Conservation (phyloP, 495 filamentous ascomycete species). For the Neurospora sp. region DNA sequence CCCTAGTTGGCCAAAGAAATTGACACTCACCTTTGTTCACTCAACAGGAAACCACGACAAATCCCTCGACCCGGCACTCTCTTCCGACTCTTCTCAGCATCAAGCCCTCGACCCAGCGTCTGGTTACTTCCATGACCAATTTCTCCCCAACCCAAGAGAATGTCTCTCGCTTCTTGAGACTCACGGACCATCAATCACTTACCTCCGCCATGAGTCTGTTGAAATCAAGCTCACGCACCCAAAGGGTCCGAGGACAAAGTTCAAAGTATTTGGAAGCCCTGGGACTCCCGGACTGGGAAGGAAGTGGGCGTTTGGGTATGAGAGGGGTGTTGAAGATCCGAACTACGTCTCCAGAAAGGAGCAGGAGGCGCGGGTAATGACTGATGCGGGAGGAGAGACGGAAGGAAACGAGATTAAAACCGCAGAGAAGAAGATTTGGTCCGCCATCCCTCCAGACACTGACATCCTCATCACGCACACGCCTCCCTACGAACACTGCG, state of each 20-base stretch:
- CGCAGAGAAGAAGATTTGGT: conserved; percentile 41
- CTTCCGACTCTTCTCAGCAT: conserved; percentile 23
- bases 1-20: neutral
- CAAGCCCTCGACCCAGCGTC: neutral
- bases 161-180: conserved; percentile 45
- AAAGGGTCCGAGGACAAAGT: conserved; percentile 51
- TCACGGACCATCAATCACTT: conserved; percentile 47
- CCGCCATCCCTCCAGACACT: conserved; percentile 52
- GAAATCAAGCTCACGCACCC: conserved; percentile 45
- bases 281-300: conserved; percentile 49
- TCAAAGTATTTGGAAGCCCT: conserved; percentile 71
- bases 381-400: neutral
- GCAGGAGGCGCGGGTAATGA: too few relatives aligned
- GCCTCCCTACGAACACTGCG: conserved; percentile 63
- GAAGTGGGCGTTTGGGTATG: conserved; percentile 66
- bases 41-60: conserved; percentile 68
- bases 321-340: conserved; percentile 17
- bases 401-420: neutral
- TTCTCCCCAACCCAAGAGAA: conserved; percentile 43
- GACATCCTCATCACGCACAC: conserved; percentile 87
- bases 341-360: neutral
- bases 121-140: conserved; percentile 43
- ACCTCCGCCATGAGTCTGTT: conserved; percentile 53
- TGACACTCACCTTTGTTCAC: neutral
- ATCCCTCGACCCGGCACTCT: conserved; percentile 56